Base-by-base conservation (phyloP, 2,329 filamentous ascomycete genomes). In the Lachnellula willkommii region DNA sequence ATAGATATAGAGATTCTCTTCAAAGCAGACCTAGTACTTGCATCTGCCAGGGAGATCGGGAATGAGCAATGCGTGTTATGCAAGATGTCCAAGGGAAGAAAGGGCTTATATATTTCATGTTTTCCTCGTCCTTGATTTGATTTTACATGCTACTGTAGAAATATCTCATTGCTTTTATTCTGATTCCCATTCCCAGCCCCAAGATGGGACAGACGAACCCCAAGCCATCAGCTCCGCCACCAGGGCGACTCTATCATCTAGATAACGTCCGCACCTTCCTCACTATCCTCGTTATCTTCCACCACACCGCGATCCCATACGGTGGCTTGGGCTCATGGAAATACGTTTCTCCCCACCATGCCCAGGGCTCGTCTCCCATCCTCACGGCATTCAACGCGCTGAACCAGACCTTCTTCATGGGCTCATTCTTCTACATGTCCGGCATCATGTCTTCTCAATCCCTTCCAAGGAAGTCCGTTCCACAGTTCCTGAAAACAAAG, bases 381-480 rank as follows among this genome's bases (percentile, higher is more conserved):
- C 53, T 58, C 24, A 32, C 52, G 15, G 43, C 48, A 9, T 58
- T 58, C 43, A 58, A 58, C 24, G 48, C 45, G n/a, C 4, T 53
- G 7, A 52, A 58, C 17, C 49, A 58, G 20, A 47, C 43, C n/a
- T 56, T 39, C 28, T 58, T 58, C 43, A 58, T 58, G 54, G 54
- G 46, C 12, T 53, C 49, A 4, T 58, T 58, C 46, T 58, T 58
- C 47, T 56, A 47, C 39, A 45, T 56, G 2, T 50, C 56, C 2
- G 46, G 56, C n/a, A 20, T 40, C 11, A 40, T 58, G 32, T 56
- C 56, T 17, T 47, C 17, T 26, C 42, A 20, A 47, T 35, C 42
- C n/a, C 45, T 58, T 7, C 43, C 46, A 26, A 45, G 46, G 36
- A 58, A 45, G 17, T 45, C 36, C 26, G 32, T 40, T 17, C 32